Evolutionary conservation across 75 land plant genomes (phyloP).

Genomic region (Pseudotsuga menziesii): DNA sequence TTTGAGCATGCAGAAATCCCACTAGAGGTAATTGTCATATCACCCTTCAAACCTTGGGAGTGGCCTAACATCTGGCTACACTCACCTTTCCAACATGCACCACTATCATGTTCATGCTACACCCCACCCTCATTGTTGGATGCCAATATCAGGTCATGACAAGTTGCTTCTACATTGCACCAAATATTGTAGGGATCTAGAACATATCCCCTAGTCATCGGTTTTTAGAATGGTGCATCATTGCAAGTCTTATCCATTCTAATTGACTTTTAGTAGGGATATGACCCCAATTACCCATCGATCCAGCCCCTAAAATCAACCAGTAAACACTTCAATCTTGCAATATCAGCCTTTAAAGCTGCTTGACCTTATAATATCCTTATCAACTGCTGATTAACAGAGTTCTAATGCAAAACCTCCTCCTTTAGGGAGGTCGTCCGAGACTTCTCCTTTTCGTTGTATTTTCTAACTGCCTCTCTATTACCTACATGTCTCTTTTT

Average conservation of each 20-base stretch:
- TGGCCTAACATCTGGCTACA: neutral
- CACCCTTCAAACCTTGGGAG: constrained; percentile 7
- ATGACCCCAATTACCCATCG: constrained; percentile 83
- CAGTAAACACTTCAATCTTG: constrained; percentile 67
- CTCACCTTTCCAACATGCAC: neutral
- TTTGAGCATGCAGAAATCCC: constrained; percentile 6
- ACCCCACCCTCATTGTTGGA: constrained; percentile 20
- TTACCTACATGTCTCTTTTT: constrained; percentile 78
- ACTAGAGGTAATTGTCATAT: constrained; percentile 1
- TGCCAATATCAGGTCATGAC: constrained; percentile 32
- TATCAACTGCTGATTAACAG: constrained; percentile 74
- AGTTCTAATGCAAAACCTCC: constrained; percentile 58
- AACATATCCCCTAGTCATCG: constrained; percentile 38
- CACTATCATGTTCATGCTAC: constrained; percentile 4
- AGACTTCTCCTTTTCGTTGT: constrained; percentile 95
- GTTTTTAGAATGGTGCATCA: constrained; percentile 7
- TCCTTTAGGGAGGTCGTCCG: constrained; percentile 82
- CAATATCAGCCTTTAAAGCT: constrained; percentile 71
- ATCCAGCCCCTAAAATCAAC: constrained; percentile 86
- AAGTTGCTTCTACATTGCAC: constrained; percentile 53
- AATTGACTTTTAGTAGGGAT: constrained; percentile 50
- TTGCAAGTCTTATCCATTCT: constrained; percentile 14
- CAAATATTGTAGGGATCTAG: constrained; percentile 53
- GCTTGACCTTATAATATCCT: constrained; percentile 76
- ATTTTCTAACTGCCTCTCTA: constrained; percentile 91